These are phyloP conservation scores for Stachybotrys echinatus DNA, from an alignment of 2,329 filamentous ascomycete species.

Conservation along the genomic window DNA sequence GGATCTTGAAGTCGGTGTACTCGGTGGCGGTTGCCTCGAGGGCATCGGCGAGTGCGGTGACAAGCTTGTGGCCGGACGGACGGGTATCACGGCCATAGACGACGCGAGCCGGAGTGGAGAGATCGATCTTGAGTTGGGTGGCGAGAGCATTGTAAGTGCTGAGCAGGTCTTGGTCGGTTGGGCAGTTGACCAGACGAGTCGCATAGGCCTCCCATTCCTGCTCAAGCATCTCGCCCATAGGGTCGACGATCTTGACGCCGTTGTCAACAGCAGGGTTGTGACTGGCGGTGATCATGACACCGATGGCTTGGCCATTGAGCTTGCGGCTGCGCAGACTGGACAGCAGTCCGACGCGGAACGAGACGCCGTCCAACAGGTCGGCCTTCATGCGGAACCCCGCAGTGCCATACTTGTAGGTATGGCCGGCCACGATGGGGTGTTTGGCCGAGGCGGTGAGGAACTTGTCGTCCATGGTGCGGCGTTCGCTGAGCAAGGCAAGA, in stretches of 20 bases:
- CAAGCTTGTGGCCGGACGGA: slow-evolving; percentile 81
- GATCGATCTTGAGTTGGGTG: slow-evolving; percentile 69
- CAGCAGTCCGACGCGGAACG: slow-evolving; percentile 87
- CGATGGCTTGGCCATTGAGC: slow-evolving; percentile 84
- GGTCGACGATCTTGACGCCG: slow-evolving; percentile 93
- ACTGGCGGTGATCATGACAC: slow-evolving; percentile 93
- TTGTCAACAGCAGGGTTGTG: slow-evolving; percentile 90
- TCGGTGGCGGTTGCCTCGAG: slow-evolving; percentile 71
- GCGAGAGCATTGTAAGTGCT: slow-evolving; percentile 73
- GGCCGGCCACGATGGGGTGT: slow-evolving; percentile 53
- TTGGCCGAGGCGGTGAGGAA: slow-evolving; percentile 58
- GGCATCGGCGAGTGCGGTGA: slow-evolving; percentile 72
- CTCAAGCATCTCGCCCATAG: slow-evolving; percentile 96
- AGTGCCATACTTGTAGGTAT: slow-evolving; percentile 59
- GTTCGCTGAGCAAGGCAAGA: slow-evolving; percentile 7
- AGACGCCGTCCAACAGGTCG: slow-evolving; percentile 82
- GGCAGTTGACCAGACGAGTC: slow-evolving; percentile 82
- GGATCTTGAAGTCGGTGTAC: slow-evolving; percentile 78
- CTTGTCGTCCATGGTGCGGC: slow-evolving; percentile 42
- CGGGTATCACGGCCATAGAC: slow-evolving; percentile 91
- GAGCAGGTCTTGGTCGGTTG: slow-evolving; percentile 67
- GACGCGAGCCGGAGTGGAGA: slow-evolving; percentile 66
- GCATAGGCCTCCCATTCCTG: slow-evolving; percentile 90
- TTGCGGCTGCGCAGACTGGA: slow-evolving; percentile 86
- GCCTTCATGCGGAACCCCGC: slow-evolving; percentile 66